Evolutionary conservation across 306 rosid species (phyloP).

Genomic region (Cucurbita moschata): DNA sequence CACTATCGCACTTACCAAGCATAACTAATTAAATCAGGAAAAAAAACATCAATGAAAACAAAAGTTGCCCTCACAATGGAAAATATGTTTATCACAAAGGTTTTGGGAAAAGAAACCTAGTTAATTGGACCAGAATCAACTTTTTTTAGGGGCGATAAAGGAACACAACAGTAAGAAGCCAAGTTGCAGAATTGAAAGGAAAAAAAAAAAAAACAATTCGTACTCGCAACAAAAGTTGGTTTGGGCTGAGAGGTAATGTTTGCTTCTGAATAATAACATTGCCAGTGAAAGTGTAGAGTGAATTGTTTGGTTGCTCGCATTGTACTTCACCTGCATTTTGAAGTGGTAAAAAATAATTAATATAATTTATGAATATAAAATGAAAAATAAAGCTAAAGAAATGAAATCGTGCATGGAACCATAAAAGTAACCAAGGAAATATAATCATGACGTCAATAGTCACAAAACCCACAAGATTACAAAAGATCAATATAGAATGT

Average conservation of each 20-base stretch:
- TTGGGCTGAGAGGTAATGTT: slow-evolving; percentile 73
- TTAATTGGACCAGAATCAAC: not conserved
- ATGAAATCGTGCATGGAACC: not conserved
- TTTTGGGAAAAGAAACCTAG: not conserved
- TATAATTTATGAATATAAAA: not conserved
- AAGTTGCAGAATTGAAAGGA: slow-evolving; percentile 4
- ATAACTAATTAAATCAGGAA: not conserved
- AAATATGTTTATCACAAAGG: not conserved
- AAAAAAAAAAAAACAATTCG: slow-evolving; percentile 10
- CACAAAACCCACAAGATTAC: not conserved
- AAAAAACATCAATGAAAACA: not conserved
- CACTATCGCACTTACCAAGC: not conserved
- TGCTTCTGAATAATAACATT: slow-evolving; percentile 68
- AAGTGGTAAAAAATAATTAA: not conserved
- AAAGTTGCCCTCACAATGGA: not conserved
- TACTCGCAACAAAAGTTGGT: slow-evolving; percentile 75
- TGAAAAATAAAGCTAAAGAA: not conserved
- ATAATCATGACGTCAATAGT: not conserved
- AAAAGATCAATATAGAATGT: slow-evolving; percentile 7
- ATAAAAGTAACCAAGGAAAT: not conserved
- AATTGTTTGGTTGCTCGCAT: slow-evolving; percentile 95
- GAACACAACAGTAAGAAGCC: not conserved
- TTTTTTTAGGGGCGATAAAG: not conserved
- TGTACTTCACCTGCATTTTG: slow-evolving; percentile 74
- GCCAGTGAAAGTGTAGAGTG: slow-evolving; percentile 85